Base-by-base conservation (phyloP, 345 rosid genomes). In the Dipteronia sinensis region DNA sequence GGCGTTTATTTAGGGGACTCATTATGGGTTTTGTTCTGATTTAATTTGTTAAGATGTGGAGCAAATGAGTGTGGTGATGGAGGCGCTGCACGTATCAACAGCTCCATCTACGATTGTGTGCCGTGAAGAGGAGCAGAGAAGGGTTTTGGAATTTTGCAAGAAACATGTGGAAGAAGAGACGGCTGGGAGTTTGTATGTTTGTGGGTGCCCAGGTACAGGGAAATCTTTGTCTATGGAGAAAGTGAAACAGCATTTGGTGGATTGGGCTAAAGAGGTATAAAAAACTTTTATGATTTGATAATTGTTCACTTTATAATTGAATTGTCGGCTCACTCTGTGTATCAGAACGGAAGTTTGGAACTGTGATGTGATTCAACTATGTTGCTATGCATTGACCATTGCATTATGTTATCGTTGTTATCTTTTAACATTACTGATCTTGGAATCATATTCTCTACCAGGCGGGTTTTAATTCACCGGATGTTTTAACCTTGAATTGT, bases 141-240 rank as follows among this genome's bases (percentile, higher is more conserved):
- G 81, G 75, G 81, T 92, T 56, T 81, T 89, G 63, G 93, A 93
- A 73, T 95, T 93, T 78, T 94, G 95, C 13, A 89, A 83, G 86
- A 80, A 72, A 47, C 84, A 90, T 27, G 67, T 93, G 15, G 77
- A 89, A 80, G 85, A 88, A 67, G 88, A 83, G 78, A 92, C 90
- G 81, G 89, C 94, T 34, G 93, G 93, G 73, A 93, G 98, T 77
- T 87, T 92, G 77, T 95, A 93, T 27, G 80, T 88, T 55, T 90
- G 93, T 74, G 99, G 98, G 38, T 90, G 92, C 22, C 98, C 99
- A 0, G 98, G 98, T 76, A 93, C 99, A 0, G 98, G 99, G 4
- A 95, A 95, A 78, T 89, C 98, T 0, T 68, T 95, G 73, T 92
- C 97, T 1, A 88, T 92, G 92, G 93, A 88, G 76, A 92, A 83